A percentile compares a stretch with the other conserved stretches of the same genome.
Evolutionary conservation across 1,284 basidiomycete species (phyloP).

Genomic region (Rhodotorula sp.): DNA sequence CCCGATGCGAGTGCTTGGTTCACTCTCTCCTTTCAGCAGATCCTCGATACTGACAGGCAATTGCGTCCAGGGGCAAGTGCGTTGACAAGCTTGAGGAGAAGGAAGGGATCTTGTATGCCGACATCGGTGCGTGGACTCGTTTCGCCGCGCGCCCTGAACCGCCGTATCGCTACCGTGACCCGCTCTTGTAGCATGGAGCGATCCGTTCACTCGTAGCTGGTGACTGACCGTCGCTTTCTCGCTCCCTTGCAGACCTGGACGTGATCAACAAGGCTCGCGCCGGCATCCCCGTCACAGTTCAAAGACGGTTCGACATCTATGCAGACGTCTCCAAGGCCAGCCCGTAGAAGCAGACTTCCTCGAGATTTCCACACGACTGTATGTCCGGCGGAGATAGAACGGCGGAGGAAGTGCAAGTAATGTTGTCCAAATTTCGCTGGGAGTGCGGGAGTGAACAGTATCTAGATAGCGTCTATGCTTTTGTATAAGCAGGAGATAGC

Average conservation of each 20-base stretch:
- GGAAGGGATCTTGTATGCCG: slow-evolving; percentile 74
- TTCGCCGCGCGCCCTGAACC: no score
- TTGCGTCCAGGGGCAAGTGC: slow-evolving; percentile 65
- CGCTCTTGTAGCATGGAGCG: no score
- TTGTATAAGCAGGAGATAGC: not conserved
- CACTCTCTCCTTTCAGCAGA: not conserved
- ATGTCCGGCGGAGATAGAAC: no score
- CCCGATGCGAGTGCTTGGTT: slow-evolving; percentile 71
- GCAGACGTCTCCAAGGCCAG: slow-evolving; percentile 58
- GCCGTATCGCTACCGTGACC: no score
- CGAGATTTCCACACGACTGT: no score
- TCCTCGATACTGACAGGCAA: not conserved
- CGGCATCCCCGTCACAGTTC: slow-evolving; percentile 67
- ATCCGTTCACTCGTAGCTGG: not conserved
- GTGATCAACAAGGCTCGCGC: slow-evolving; percentile 66
- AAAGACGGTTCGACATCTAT: slow-evolving; percentile 90
- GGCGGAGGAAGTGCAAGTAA: not conserved
- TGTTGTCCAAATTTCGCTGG: not conserved
- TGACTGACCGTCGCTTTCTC: not conserved
- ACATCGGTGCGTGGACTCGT: slow-evolving; percentile 65
- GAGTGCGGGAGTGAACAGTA: not conserved
- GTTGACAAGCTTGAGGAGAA: slow-evolving; percentile 72
- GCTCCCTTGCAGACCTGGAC: slow-evolving; percentile 61
- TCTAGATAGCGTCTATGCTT: no score
- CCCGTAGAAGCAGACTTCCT: no score